These are phyloP conservation scores for Vitis hybrid DNA, from an alignment of 177 flowering plant genomes.

Conservation along the genomic window DNA sequence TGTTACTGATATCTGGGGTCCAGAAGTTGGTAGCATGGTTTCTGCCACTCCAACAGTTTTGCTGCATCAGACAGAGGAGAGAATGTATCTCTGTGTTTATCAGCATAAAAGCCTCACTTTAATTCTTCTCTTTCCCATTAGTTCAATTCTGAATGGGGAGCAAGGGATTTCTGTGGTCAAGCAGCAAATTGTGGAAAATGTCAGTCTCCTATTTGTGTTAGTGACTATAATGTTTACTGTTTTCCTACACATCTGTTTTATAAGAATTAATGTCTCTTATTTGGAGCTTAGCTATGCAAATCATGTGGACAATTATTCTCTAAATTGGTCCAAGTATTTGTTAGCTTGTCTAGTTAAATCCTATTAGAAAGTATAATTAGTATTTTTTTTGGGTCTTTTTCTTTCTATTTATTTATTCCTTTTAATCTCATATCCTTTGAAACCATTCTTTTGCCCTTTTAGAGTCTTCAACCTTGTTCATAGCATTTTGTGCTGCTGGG, in stretches of 20 bases:
- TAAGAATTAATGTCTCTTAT: background rate
- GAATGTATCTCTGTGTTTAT: conserved; percentile 75
- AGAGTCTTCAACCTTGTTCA: too few relatives aligned
- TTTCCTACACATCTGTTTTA: background rate
- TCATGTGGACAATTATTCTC: background rate
- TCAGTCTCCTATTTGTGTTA: conserved; percentile 36
- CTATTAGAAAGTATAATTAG: too few relatives aligned
- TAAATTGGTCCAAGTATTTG: too few relatives aligned
- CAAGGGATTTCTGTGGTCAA: conserved; percentile 69
- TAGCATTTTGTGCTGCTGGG: too few relatives aligned
- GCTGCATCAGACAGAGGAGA: conserved; percentile 75
- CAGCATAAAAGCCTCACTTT: conserved; percentile 81
- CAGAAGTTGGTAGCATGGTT: conserved; percentile 42
- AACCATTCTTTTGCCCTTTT: too few relatives aligned
- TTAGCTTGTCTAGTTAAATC: too few relatives aligned
- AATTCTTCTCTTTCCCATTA: conserved; percentile 73
- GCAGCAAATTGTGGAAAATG: conserved; percentile 89
- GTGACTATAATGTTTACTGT: background rate
- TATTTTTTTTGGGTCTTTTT: background rate
- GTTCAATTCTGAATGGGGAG: conserved; percentile 65
- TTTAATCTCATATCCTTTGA: too few relatives aligned
- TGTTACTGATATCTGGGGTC: conserved; percentile 73
- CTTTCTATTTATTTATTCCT: too few relatives aligned
- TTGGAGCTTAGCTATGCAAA: background rate
- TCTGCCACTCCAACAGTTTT: conserved; percentile 63